phyloP scores from a whole-genome alignment of 2,329 filamentous ascomycete genomes.

The Aspergillus vadensis region DNA sequence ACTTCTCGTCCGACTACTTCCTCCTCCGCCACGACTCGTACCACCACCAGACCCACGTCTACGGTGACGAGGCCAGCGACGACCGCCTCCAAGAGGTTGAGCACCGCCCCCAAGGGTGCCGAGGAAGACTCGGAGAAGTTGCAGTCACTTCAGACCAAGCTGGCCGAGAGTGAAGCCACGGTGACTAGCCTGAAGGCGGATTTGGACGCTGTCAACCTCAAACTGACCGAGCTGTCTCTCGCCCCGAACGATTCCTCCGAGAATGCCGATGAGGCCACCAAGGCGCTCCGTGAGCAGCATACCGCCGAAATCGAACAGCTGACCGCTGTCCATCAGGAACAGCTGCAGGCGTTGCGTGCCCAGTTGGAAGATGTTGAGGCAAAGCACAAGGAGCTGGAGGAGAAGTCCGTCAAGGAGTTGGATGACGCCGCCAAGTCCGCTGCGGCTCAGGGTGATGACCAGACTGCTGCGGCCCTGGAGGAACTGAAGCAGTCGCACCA shows the following conservation, averaged over 20 bases:
- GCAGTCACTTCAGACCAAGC: constrained; percentile 37
- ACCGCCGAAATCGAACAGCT: constrained; percentile 37
- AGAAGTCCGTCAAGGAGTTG: constrained; percentile 40
- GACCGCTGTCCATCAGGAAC: constrained; percentile 34
- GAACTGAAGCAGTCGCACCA: constrained; percentile 41
- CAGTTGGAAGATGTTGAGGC: constrained; percentile 41
- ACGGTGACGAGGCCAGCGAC: constrained; percentile 20
- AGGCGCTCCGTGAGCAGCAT: constrained; percentile 34
- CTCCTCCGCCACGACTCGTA: constrained; percentile 24
- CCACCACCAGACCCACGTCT: constrained; percentile 22
- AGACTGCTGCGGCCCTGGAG: constrained; percentile 38
- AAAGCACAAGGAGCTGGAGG: constrained; percentile 40
- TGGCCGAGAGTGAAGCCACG: constrained; percentile 40
- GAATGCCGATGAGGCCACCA: constrained; percentile 25
- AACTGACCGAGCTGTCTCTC: constrained; percentile 34
- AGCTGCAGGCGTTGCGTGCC: constrained; percentile 34
- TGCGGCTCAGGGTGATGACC: constrained; percentile 38
- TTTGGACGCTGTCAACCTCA: constrained; percentile 39
- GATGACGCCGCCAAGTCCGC: constrained; percentile 43
- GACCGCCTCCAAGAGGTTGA: constrained; percentile 38
- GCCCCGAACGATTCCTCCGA: constrained; percentile 27
- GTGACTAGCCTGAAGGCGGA: constrained; percentile 37
- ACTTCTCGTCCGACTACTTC: constrained; percentile 28
- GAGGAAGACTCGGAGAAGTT: constrained; percentile 37
- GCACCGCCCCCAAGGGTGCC: constrained; percentile 35